These are phyloP conservation scores for Dendrobium nobile DNA, from an alignment of 106 monocot genomes.

Conservation along the genomic window DNA sequence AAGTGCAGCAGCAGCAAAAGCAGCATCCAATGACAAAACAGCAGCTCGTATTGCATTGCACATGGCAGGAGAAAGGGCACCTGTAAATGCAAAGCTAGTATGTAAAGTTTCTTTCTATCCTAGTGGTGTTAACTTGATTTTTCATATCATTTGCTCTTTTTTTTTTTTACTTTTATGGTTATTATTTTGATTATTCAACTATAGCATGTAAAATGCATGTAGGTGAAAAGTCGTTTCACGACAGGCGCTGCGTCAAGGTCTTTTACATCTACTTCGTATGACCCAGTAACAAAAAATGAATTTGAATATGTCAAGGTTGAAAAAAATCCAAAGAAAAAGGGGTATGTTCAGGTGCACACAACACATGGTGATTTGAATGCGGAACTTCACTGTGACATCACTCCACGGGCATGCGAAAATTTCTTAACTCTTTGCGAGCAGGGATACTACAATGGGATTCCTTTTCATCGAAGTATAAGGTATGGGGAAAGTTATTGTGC, in stretches of 20 bases:
- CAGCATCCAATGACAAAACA: slow-evolving; percentile 75
- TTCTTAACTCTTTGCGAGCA: slow-evolving; percentile 95
- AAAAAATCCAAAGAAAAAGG: slow-evolving; percentile 94
- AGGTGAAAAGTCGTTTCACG: slow-evolving; percentile 90
- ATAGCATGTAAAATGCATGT: slow-evolving; percentile 9
- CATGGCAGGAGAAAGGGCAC: slow-evolving; percentile 83
- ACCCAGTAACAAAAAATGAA: slow-evolving; percentile 91
- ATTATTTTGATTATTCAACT: neutral
- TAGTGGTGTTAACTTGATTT: neutral
- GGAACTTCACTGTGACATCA: slow-evolving; percentile 91
- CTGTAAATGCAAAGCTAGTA: slow-evolving; percentile 93
- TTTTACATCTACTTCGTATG: slow-evolving; percentile 93
- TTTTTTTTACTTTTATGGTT: neutral
- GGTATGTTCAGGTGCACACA: slow-evolving; percentile 95
- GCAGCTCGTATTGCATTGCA: slow-evolving; percentile 85
- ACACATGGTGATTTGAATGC: slow-evolving; percentile 90
- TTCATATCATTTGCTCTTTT: neutral
- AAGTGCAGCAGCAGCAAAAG: slow-evolving; percentile 88
- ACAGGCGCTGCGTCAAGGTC: slow-evolving; percentile 93
- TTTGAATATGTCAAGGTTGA: slow-evolving; percentile 91
- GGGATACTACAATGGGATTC: slow-evolving; percentile 85
- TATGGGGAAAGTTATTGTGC: slow-evolving; percentile 15
- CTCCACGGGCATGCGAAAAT: slow-evolving; percentile 92
- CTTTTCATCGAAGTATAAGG: slow-evolving; percentile 94
- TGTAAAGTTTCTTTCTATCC: neutral